These are phyloP conservation scores for Lichtheimia ramosa DNA, from an alignment of 371 early-diverging fungal species.

Conservation along the genomic window DNA sequence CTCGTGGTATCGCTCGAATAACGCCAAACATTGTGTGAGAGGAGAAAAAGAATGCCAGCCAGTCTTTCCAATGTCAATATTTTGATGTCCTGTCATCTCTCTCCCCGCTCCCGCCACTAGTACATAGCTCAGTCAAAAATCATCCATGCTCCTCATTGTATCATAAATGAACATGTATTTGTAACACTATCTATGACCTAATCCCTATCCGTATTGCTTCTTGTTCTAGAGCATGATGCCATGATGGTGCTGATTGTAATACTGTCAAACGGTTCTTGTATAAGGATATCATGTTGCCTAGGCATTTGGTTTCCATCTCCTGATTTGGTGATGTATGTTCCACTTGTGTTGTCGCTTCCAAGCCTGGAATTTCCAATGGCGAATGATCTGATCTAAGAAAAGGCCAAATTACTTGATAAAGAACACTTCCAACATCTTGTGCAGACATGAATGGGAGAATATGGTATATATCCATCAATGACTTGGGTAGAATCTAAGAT, in stretches of 20 bases:
- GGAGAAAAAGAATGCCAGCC: too few relatives aligned
- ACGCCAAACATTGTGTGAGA: conserved; percentile 68
- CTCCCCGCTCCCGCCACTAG: too few relatives aligned
- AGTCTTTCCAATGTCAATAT: too few relatives aligned
- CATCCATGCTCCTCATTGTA: too few relatives aligned
- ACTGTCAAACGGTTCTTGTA: conserved; percentile 19
- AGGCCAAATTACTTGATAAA: conserved; percentile 39
- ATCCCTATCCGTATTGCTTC: too few relatives aligned
- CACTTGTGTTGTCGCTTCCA: neutral
- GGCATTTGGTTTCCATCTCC: conserved; percentile 21
- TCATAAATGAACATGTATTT: too few relatives aligned
- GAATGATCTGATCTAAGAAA: conserved; percentile 22
- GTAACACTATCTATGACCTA: too few relatives aligned
- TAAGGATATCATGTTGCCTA: conserved; percentile 14
- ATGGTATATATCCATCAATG: conserved; percentile 19
- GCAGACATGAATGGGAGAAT: conserved; percentile 39
- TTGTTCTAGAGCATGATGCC: conserved; percentile 20
- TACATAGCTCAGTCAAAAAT: too few relatives aligned
- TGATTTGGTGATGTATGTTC: conserved; percentile 1
- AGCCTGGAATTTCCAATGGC: conserved; percentile 7
- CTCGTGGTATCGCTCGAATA: conserved; percentile 69
- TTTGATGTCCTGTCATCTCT: too few relatives aligned
- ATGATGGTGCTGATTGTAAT: conserved; percentile 17
- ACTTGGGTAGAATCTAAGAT: conserved; percentile 17
- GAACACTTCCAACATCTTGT: conserved; percentile 31